A percentile compares a stretch with the other conserved stretches of the same genome.
Evolutionary conservation across 495 filamentous ascomycete species (phyloP).

Genomic region (Penicillium antarcticum): DNA sequence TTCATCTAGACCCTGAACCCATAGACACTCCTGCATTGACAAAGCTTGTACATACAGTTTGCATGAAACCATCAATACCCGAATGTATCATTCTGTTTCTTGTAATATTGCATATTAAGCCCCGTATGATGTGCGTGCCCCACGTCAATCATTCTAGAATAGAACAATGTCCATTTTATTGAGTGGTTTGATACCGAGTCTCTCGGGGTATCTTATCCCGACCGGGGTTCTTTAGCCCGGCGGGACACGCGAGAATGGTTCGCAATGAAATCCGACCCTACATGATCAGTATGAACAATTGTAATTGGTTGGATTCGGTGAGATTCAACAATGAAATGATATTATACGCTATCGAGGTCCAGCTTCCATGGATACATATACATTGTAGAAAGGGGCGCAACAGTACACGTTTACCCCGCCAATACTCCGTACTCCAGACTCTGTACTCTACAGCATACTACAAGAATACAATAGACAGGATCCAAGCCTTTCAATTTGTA

Average conservation of each 20-base stretch:
- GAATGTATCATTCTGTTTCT: too few species aligned
- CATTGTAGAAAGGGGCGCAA: too few species aligned
- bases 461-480: neutral
- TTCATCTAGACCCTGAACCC: too few species aligned
- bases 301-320: neutral
- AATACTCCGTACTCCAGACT: neutral
- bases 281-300: too few species aligned
- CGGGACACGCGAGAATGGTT: too few species aligned
- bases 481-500: slow-evolving; percentile 5
- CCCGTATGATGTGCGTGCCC: neutral
- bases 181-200: neutral
- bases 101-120: neutral
- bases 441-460: neutral
- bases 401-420: too few species aligned
- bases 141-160: neutral
- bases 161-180: neutral
- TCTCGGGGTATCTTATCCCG: slow-evolving; percentile 11
- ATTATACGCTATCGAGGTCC: too few species aligned
- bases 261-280: too few species aligned
- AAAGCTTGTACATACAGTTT: neutral
- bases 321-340: neutral
- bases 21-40: too few species aligned
- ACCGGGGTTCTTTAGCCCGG: slow-evolving; percentile 12
- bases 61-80: neutral
- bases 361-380: too few species aligned